These are phyloP conservation scores for Eremothecium gossypii DNA, from an alignment of 1,139 yeast genomes.

Conservation along the genomic window DNA sequence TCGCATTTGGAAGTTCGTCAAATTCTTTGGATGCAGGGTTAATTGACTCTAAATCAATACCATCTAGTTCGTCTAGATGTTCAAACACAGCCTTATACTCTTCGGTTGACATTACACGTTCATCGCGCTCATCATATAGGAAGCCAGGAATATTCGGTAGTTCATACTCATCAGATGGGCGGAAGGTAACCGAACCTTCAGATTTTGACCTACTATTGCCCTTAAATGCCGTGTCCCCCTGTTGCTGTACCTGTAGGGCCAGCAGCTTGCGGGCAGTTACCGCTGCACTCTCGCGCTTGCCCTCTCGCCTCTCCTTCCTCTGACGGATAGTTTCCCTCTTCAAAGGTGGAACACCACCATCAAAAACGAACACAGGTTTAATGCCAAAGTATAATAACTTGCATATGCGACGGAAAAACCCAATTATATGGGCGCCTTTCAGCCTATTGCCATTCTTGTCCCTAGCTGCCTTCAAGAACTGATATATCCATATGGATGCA, in stretches of 20 bases:
- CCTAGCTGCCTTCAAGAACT: slow-evolving; percentile 88
- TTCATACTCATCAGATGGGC: slow-evolving; percentile 70
- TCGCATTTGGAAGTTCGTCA: slow-evolving; percentile 57
- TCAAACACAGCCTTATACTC: slow-evolving; percentile 56
- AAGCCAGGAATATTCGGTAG: slow-evolving; percentile 59
- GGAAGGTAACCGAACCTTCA: slow-evolving; percentile 20
- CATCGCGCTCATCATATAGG: slow-evolving; percentile 42
- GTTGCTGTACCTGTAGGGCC: slow-evolving; percentile 51
- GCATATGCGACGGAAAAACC: slow-evolving; percentile 89
- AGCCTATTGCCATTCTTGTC: slow-evolving; percentile 76
- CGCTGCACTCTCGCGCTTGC: slow-evolving; percentile 58
- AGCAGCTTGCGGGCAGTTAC: slow-evolving; percentile 73
- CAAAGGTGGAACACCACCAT: slow-evolving; percentile 89
- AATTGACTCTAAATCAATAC: slow-evolving; percentile 56
- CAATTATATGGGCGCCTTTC: slow-evolving; percentile 78
- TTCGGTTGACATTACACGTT: slow-evolving; percentile 63
- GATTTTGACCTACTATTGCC: slow-evolving; percentile 5
- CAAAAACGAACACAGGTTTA: slow-evolving; percentile 89
- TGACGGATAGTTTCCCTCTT: slow-evolving; percentile 67
- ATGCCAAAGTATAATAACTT: slow-evolving; percentile 84
- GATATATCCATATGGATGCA: slow-evolving; percentile 98
- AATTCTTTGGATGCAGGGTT: slow-evolving; percentile 66
- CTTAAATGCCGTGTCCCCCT: slow-evolving; percentile 10
- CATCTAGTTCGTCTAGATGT: slow-evolving; percentile 58
- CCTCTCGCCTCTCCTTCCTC: slow-evolving; percentile 66